A percentile compares a stretch with the other conserved stretches of the same genome.
Conservation (phyloP, 352 stramenopile genomes). For the Phytophthora ramorum region DNA sequence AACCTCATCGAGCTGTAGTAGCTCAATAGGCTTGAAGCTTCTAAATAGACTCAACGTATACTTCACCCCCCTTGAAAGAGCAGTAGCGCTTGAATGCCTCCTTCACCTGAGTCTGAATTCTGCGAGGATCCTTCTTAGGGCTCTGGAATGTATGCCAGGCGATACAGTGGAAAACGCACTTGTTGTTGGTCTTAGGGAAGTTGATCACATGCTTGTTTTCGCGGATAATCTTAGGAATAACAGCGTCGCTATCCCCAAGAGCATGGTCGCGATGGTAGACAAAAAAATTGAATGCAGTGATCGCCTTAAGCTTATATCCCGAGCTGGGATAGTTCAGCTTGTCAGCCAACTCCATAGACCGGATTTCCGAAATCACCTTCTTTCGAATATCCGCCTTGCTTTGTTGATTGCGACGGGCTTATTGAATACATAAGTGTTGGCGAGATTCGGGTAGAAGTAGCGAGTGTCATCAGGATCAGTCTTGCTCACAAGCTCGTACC, state of each 20-base stretch:
- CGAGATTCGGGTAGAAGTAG: conserved; percentile 1
- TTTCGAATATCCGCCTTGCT: conserved; percentile 23
- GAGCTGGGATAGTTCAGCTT: conserved; percentile 22
- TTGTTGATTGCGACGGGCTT: conserved; percentile 13
- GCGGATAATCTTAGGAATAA: conserved; percentile 5
- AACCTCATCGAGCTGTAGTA: conserved; percentile 16
- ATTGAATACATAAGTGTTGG: too few species aligned
- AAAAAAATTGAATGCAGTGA: background rate
- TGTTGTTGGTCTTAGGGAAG: background rate
- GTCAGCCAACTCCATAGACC: conserved; percentile 27
- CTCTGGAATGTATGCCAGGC: conserved; percentile 2
- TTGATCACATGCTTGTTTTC: conserved; percentile 4
- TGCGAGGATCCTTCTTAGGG: conserved; percentile 14
- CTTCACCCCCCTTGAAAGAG: conserved; percentile 9
- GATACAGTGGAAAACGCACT: conserved; percentile 8
- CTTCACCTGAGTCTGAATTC: conserved; percentile 10
- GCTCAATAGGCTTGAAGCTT: conserved; percentile 11
- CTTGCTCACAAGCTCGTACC: conserved; percentile 11
- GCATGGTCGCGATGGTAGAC: too few species aligned
- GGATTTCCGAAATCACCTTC: conserved; percentile 18
- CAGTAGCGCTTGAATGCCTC: conserved; percentile 15
- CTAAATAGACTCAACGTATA: conserved; percentile 1
- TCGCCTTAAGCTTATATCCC: conserved; percentile 19
- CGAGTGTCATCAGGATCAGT: background rate
- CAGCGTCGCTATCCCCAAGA: background rate